phyloP scores from a whole-genome alignment of 2,329 filamentous ascomycete species.

The Pseudogymnoascus sp. region DNA sequence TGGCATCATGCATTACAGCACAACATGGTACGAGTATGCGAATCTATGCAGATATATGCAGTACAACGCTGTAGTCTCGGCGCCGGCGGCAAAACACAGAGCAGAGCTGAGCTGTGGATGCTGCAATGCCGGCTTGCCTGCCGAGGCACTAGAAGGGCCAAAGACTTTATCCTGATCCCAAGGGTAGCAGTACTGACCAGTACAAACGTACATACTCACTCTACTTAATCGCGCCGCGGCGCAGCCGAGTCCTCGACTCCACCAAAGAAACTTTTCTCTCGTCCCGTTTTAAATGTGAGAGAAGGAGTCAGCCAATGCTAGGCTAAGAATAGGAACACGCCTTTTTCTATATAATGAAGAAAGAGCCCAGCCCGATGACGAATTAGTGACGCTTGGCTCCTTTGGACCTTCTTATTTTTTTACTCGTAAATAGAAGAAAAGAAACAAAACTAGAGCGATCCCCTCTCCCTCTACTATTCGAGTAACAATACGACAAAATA shows the following conservation, averaged over 20 bases:
- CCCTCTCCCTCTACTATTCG: not conserved
- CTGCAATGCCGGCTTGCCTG: not conserved
- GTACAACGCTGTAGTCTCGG: not conserved
- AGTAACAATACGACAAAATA: not conserved
- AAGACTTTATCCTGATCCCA: not conserved
- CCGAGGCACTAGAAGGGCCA: constrained; percentile 4
- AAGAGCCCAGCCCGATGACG: not conserved
- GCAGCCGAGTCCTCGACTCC: not conserved
- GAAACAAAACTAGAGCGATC: not conserved
- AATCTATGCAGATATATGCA: not conserved
- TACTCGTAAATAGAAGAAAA: not conserved
- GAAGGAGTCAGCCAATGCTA: not conserved
- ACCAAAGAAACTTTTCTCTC: constrained; percentile 5
- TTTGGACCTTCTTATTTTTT: not conserved
- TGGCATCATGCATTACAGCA: not conserved
- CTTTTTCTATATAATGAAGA: not conserved
- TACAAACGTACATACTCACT: not conserved
- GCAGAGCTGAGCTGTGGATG: not conserved
- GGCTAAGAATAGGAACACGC: constrained; percentile 7
- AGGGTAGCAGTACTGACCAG: not conserved
- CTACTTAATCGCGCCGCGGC: not conserved
- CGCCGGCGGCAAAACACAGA: not conserved
- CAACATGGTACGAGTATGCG: not conserved
- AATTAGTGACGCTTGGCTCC: not conserved
- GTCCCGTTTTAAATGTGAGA: constrained; percentile 4